Percentiles rank a stretch among this genome's conserved stretches.
phyloP scores from a whole-genome alignment of 768 basidiomycete species.

The Russula ochroleuca region DNA sequence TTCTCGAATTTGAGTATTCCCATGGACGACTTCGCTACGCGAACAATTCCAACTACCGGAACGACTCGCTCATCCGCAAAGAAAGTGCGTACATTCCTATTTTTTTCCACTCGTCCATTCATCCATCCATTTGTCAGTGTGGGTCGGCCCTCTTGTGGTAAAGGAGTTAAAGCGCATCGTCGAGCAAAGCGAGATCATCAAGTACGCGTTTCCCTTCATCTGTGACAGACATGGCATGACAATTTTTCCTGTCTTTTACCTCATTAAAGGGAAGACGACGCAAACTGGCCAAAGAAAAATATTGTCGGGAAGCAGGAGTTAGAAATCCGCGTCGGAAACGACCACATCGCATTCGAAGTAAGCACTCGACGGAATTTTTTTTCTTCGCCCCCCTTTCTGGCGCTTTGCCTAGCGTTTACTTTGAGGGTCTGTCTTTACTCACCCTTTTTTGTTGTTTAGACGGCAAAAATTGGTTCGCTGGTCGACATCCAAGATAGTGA shows the following conservation, averaged over 20 bases:
- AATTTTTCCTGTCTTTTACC: neutral
- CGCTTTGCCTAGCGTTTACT: neutral
- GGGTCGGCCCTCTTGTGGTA: constrained; percentile 85
- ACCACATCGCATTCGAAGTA: constrained; percentile 97
- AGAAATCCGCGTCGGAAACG: constrained; percentile 88
- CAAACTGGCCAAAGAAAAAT: constrained; percentile 98
- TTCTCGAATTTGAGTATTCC: constrained; percentile 97
- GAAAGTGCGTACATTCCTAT: constrained; percentile 67
- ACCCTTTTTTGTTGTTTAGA: constrained; percentile 48
- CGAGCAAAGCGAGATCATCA: constrained; percentile 88
- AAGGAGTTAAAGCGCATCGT: constrained; percentile 95
- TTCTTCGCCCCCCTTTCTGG: too few species aligned
- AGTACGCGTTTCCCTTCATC: constrained; percentile 44
- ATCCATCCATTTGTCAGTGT: constrained; percentile 58
- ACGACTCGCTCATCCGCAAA: constrained; percentile 96
- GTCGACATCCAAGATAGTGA: constrained; percentile 97
- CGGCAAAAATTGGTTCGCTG: constrained; percentile 94
- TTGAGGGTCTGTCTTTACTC: neutral
- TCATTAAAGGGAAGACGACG: constrained; percentile 84
- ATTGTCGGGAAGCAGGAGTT: constrained; percentile 98
- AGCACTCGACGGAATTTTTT: constrained; percentile 27
- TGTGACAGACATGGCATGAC: neutral
- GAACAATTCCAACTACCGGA: constrained; percentile 98
- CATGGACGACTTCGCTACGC: constrained; percentile 96
- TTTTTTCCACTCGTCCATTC: neutral